These are phyloP conservation scores for Aspergillus sp. DNA, from an alignment of 2,329 filamentous ascomycete genomes.

Conservation along the genomic window DNA sequence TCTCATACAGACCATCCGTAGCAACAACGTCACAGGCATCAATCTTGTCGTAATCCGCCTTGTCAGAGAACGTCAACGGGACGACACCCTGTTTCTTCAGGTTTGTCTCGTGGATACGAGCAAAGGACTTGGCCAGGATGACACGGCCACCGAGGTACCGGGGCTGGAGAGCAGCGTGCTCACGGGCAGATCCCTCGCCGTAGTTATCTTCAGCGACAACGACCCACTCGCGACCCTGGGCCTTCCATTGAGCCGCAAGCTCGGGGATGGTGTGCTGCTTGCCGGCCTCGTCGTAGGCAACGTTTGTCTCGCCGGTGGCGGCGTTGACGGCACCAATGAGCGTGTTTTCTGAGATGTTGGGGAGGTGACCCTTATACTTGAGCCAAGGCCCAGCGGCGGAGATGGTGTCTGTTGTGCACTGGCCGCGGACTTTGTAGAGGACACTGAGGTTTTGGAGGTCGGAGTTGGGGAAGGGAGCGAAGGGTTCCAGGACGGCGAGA, in stretches of 20 bases:
- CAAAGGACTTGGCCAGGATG: constrained; percentile 83
- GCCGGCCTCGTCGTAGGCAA: constrained; percentile 83
- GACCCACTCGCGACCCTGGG: constrained; percentile 74
- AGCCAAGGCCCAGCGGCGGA: constrained; percentile 96
- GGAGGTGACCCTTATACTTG: constrained; percentile 98
- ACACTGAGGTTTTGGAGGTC: constrained; percentile 79
- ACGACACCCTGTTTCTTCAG: constrained; percentile 97
- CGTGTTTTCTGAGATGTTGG: constrained; percentile 97
- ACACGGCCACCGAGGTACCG: constrained; percentile 84
- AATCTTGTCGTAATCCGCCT: constrained; percentile 83
- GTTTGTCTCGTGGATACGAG: constrained; percentile 92
- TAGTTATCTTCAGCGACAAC: constrained; percentile 98
- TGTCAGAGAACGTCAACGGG: constrained; percentile 84
- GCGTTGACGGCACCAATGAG: constrained; percentile 93
- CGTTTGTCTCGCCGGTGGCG: constrained; percentile 88
- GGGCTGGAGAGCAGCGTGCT: constrained; percentile 87
- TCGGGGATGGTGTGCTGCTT: constrained; percentile 77
- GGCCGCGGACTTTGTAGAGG: constrained; percentile 93
- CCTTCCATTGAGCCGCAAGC: constrained; percentile 80
- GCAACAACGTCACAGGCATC: constrained; percentile 77
- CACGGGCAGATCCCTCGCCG: constrained; percentile 83
- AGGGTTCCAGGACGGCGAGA: constrained; percentile 87
- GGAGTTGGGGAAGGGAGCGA: constrained; percentile 72
- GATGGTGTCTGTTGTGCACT: constrained; percentile 99
- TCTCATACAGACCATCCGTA: constrained; percentile 80